phyloP scores from a whole-genome alignment of 1,284 basidiomycete species.

The Nidula niveotomentosa region DNA sequence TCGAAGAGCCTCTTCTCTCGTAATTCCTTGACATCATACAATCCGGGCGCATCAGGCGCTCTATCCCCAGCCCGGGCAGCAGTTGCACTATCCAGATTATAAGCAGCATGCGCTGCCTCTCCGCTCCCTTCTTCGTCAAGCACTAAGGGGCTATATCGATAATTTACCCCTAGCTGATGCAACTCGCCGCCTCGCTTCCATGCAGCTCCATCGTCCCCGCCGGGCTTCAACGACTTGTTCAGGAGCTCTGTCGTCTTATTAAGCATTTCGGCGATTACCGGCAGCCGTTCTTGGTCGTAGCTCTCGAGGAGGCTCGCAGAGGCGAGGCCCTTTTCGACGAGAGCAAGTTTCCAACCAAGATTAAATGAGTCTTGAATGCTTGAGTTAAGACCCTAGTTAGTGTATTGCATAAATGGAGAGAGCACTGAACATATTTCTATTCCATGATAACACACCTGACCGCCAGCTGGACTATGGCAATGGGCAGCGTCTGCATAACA shows the following conservation, averaged over 20 bases:
- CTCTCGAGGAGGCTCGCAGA: conserved; percentile 20
- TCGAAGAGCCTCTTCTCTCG: conserved; percentile 7
- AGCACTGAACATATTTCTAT: no score
- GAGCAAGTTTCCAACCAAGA: conserved; percentile 34
- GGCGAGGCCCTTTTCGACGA: conserved; percentile 27
- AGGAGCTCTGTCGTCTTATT: conserved; percentile 14
- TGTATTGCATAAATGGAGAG: background rate
- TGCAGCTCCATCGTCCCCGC: background rate
- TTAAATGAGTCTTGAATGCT: conserved; percentile 32
- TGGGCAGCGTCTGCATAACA: conserved; percentile 16
- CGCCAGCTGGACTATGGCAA: conserved; percentile 23
- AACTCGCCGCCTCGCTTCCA: conserved; percentile 6
- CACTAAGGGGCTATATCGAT: background rate
- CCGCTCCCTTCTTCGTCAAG: background rate
- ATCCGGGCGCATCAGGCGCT: background rate
- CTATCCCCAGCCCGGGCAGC: conserved; percentile 1
- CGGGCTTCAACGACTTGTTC: conserved; percentile 2
- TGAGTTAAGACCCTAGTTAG: conserved; percentile 31
- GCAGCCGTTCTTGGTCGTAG: conserved; percentile 24
- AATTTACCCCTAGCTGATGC: background rate
- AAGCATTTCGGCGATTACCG: conserved; percentile 27
- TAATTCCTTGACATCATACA: background rate
- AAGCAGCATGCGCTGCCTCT: background rate
- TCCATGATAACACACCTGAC: conserved; percentile 6
- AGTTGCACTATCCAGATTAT: background rate